These are phyloP conservation scores for Penicillium sp. DNA, from an alignment of 2,329 filamentous ascomycete species.

Conservation along the genomic window DNA sequence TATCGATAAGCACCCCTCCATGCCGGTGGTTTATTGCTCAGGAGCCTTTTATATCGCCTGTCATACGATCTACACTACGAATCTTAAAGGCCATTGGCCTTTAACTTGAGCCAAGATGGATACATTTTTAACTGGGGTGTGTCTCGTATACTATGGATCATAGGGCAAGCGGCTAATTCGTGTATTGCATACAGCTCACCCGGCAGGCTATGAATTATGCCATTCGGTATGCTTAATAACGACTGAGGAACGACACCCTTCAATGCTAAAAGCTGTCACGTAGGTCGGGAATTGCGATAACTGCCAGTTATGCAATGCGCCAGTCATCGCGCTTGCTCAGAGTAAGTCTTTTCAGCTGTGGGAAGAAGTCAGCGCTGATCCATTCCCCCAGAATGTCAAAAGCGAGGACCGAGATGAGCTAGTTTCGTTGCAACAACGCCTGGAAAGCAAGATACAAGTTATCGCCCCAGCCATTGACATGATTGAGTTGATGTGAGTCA, in stretches of 20 bases:
- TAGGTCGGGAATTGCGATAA: constrained; percentile 77
- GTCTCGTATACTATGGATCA: constrained; percentile 4
- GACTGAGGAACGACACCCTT: background rate
- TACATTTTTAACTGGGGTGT: constrained; percentile 61
- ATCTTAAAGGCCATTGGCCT: constrained; percentile 4
- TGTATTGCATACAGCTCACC: constrained; percentile 52
- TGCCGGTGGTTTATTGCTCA: background rate
- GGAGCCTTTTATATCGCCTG: constrained; percentile 2
- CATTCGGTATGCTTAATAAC: constrained; percentile 55
- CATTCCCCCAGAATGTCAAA: constrained; percentile 59
- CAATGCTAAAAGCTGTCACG: constrained; percentile 9
- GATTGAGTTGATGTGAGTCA: constrained; percentile 76
- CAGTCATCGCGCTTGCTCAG: constrained; percentile 78
- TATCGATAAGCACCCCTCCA: constrained; percentile 14
- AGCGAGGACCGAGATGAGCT: constrained; percentile 72
- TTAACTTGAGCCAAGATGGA: constrained; percentile 62
- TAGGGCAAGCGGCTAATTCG: constrained; percentile 23
- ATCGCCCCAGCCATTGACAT: constrained; percentile 88
- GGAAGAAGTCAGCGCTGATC: constrained; percentile 8
- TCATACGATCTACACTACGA: constrained; percentile 5
- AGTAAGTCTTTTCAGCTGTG: constrained; percentile 35
- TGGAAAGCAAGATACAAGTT: constrained; percentile 86
- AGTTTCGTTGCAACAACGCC: constrained; percentile 65
- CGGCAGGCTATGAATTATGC: constrained; percentile 89
- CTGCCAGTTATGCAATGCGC: constrained; percentile 78